phyloP scores from a whole-genome alignment of 495 filamentous ascomycete genomes.

The Rhypophila decipiens region DNA sequence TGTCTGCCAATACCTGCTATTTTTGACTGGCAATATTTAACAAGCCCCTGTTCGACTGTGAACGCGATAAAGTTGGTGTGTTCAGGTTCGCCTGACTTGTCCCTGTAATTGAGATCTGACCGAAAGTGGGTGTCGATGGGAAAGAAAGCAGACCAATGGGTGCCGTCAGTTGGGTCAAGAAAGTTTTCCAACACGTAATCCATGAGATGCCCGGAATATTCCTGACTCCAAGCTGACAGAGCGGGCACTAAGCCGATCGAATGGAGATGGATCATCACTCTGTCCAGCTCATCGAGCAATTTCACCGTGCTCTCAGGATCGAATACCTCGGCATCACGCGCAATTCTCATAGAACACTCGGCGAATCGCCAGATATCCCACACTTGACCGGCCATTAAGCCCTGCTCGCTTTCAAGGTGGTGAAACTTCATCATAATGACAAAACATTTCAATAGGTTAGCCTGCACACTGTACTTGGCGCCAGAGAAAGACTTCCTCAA shows the following conservation, averaged over 20 bases:
- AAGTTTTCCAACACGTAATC: neutral
- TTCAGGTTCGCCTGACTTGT: neutral
- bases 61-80: neutral
- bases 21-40: neutral
- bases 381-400: neutral
- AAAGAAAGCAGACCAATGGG: neutral
- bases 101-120: neutral
- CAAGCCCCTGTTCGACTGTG: neutral
- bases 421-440: neutral
- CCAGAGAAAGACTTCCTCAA: neutral
- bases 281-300: neutral
- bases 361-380: neutral
- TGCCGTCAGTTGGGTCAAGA: neutral
- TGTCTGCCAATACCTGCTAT: neutral
- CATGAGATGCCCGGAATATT: too few species aligned
- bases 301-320: neutral
- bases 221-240: too few species aligned
- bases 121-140: neutral
- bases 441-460: neutral
- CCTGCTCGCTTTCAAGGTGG: too few species aligned
- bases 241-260: neutral
- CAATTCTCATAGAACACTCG: neutral
- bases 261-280: neutral
- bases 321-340: neutral
- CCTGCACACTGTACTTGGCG: neutral